A percentile compares a stretch with the other conserved stretches of the same genome.
These are phyloP conservation scores for Ziziphus jujuba DNA, from an alignment of 306 rosid species.

Conservation along the genomic window DNA sequence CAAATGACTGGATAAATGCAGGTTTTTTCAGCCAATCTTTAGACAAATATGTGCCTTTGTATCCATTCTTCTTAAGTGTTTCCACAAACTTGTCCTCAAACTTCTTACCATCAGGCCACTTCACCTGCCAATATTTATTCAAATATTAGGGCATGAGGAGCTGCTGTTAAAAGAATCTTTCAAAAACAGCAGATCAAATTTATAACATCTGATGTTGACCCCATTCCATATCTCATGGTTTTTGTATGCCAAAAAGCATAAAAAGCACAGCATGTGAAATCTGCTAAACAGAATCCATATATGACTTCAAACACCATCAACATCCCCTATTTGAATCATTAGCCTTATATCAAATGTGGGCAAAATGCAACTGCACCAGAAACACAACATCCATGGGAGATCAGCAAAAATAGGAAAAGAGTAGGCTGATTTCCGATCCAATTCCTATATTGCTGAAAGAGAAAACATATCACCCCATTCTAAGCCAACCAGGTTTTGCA, in stretches of 20 bases:
- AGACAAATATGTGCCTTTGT: conserved; percentile 80
- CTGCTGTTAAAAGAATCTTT: background rate
- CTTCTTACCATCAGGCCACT: conserved; percentile 62
- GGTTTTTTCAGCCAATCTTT: conserved; percentile 85
- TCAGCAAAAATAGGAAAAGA: background rate
- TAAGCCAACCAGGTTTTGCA: background rate
- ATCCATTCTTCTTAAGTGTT: conserved; percentile 79
- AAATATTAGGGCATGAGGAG: conserved; percentile 25
- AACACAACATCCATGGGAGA: background rate
- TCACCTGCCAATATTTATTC: conserved; percentile 60
- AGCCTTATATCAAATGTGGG: no score
- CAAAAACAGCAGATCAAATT: background rate
- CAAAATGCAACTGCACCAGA: no score
- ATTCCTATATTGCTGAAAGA: background rate
- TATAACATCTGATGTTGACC: background rate
- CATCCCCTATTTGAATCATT: background rate
- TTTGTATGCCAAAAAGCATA: background rate
- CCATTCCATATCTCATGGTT: background rate
- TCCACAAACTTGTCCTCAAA: conserved; percentile 87
- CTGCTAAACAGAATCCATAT: background rate
- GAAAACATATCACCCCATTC: background rate
- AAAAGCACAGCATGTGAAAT: background rate
- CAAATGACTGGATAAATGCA: conserved; percentile 84
- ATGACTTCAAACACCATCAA: background rate
- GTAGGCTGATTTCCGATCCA: background rate